Conservation (phyloP, 495 filamentous ascomycete genomes). For the Lichina pygmaea region DNA sequence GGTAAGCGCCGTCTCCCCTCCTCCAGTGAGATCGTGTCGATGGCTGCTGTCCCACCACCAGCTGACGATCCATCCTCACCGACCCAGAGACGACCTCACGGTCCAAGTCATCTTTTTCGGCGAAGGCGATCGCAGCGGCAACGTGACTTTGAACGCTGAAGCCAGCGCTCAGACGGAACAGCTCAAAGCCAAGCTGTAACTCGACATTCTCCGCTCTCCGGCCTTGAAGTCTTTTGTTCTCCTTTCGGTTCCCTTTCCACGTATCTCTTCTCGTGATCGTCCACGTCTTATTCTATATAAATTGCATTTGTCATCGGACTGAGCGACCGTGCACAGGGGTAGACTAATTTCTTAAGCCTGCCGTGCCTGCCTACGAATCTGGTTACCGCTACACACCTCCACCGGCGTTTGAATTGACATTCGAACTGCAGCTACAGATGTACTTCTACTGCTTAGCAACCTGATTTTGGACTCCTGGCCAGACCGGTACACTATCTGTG, state of each 20-base stretch:
- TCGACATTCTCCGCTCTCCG: background rate
- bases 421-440: no score
- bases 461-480: no score
- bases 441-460: no score
- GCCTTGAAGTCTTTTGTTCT: background rate
- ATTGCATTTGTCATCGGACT: no score
- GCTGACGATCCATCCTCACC: slow-evolving; percentile 3
- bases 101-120: slow-evolving; percentile 99
- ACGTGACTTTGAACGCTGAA: slow-evolving; percentile 60
- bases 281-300: background rate
- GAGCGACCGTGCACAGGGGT: no score
- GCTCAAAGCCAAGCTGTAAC: slow-evolving; percentile 23
- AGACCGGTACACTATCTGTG: no score
- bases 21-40: background rate
- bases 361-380: no score
- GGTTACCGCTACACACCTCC: no score
- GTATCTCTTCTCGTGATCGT: background rate
- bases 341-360: no score
- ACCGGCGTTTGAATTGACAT: no score
- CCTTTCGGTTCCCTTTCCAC: background rate
- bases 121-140: slow-evolving; percentile 42
- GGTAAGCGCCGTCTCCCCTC: slow-evolving; percentile 21
- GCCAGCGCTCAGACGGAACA: slow-evolving; percentile 36
- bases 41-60: background rate
- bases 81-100: slow-evolving; percentile 61